Percentiles rank a stretch among this genome's conserved stretches.
Evolutionary conservation across 2,329 filamentous ascomycete genomes (phyloP).

Genomic region (Hypocreales sp.): DNA sequence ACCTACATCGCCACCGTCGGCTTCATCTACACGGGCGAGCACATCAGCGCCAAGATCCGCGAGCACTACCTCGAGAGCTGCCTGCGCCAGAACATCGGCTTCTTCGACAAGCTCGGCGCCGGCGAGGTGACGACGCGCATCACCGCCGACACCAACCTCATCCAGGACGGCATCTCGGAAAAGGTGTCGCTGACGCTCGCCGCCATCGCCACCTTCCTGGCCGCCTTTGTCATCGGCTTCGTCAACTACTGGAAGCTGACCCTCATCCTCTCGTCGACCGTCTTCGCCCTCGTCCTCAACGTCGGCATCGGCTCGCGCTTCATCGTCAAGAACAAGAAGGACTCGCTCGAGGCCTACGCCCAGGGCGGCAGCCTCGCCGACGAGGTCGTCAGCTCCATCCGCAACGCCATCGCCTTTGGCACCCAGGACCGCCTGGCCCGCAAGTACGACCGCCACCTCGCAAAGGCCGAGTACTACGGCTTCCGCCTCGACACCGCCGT

Average conservation of each 20-base stretch:
- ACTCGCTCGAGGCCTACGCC: conserved; percentile 65
- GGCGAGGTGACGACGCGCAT: conserved; percentile 92
- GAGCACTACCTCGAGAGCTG: conserved; percentile 74
- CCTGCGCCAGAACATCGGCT: conserved; percentile 77
- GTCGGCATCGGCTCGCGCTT: conserved; percentile 62
- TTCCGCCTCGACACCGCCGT: conserved; percentile 59
- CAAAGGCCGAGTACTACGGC: conserved; percentile 59
- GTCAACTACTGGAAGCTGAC: conserved; percentile 88
- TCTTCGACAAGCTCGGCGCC: conserved; percentile 83
- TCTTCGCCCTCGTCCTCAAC: conserved; percentile 61
- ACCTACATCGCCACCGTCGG: conserved; percentile 71
- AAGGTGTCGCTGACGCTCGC: conserved; percentile 69
- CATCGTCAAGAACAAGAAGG: conserved; percentile 69
- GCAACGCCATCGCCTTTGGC: conserved; percentile 84
- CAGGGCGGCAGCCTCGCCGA: conserved; percentile 78
- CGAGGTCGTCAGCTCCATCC: conserved; percentile 85
- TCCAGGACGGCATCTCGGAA: conserved; percentile 87
- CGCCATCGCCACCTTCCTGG: conserved; percentile 67
- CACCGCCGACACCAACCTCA: conserved; percentile 82
- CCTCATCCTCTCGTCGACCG: conserved; percentile 68
- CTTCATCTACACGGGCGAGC: conserved; percentile 78
- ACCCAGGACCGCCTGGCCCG: conserved; percentile 83
- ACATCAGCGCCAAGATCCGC: conserved; percentile 64
- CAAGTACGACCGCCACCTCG: conserved; percentile 67
- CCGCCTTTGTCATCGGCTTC: conserved; percentile 83